Base-by-base conservation (phyloP, 768 basidiomycete species). In the Leccinum boreale region DNA sequence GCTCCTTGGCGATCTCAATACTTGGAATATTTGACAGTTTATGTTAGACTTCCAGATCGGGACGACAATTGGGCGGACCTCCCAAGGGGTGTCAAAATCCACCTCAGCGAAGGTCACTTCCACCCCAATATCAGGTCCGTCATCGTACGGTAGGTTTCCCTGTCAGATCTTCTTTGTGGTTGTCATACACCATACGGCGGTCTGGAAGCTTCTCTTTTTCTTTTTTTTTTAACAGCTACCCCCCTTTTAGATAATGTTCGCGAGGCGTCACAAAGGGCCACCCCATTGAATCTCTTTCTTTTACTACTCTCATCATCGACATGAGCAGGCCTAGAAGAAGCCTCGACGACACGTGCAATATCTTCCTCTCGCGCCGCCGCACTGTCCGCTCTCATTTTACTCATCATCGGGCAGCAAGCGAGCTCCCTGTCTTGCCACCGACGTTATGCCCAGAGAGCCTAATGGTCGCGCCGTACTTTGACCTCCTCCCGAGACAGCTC, bases 321-420 rank as follows among this genome's bases (percentile, higher is more conserved):
- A 74, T 72, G 71, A 56, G 21, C 58, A 62, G 60, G 55, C 42
- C n/a, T 19, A 65, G 56, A 47, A 58, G 46, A 47, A 74, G 73
- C 56, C 69, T 72, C 53, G 73, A 70, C 52, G 71, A 72, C 52
- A 62, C 67, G 1, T 72, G 72, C 61, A 54, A 61, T 53, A 35
- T 72, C 9, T 69, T 71, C 48, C 54, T 72, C 33, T 69, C 71
- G 15, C 70, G 64, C 44, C 52, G 59, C 36, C 61, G 58, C 19
- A 44, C 42, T 44, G 11, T 48, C 8, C 53, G 54, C 23, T 55
- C 67, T 15, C 61, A 58, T 9, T 44, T 54, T n/a, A 0, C 26
- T 31, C 23, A 24, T 35, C 60, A 65, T 12, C 51, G 60, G 1
- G 17, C 60, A 19, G 47, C 59, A 7, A 65, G 59, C 44, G 61